phyloP scores from a whole-genome alignment of 2,329 filamentous ascomycete species.

The Delphinella strobiligena region DNA sequence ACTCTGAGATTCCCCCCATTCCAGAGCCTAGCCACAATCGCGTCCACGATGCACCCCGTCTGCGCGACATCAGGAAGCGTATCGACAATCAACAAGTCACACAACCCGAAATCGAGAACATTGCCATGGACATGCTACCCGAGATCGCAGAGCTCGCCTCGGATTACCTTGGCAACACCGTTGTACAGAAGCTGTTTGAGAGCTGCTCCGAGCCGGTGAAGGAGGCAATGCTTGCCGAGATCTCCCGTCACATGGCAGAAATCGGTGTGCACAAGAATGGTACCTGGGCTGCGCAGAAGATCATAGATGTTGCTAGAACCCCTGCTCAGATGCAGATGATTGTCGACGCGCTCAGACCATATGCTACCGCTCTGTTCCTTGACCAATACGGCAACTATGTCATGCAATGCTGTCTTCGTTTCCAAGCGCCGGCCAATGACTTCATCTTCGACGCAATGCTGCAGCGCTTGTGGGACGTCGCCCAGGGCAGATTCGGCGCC shows the following conservation, averaged over 20 bases:
- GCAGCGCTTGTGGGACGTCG: slow-evolving; percentile 81
- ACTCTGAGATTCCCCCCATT: slow-evolving; percentile 78
- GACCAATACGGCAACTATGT: slow-evolving; percentile 99
- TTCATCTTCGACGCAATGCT: slow-evolving; percentile 99
- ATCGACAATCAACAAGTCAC: slow-evolving; percentile 92
- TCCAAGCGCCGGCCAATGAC: slow-evolving; percentile 77
- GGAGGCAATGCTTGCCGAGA: slow-evolving; percentile 79
- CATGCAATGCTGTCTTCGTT: slow-evolving; percentile 89
- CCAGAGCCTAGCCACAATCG: slow-evolving; percentile 80
- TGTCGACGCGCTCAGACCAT: slow-evolving; percentile 70
- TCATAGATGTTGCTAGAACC: slow-evolving; percentile 90
- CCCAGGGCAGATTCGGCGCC: slow-evolving; percentile 87
- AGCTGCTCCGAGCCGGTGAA: slow-evolving; percentile 84
- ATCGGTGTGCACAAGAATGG: slow-evolving; percentile 99
- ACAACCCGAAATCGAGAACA: slow-evolving; percentile 78
- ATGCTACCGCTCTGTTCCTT: slow-evolving; percentile 82
- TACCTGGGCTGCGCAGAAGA: slow-evolving; percentile 98
- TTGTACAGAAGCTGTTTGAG: slow-evolving; percentile 98
- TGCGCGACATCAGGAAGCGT: slow-evolving; percentile 90
- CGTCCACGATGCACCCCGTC: slow-evolving; percentile 83
- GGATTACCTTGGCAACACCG: slow-evolving; percentile 95
- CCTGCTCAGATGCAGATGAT: slow-evolving; percentile 73
- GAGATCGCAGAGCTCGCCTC: slow-evolving; percentile 92
- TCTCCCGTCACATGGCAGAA: slow-evolving; percentile 84
- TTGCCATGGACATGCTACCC: slow-evolving; percentile 85